Evolutionary conservation across 2,329 filamentous ascomycete genomes (phyloP), one percentile per base, ranked within the genome.

Genomic region (Penicillium capsulatum): DNA sequence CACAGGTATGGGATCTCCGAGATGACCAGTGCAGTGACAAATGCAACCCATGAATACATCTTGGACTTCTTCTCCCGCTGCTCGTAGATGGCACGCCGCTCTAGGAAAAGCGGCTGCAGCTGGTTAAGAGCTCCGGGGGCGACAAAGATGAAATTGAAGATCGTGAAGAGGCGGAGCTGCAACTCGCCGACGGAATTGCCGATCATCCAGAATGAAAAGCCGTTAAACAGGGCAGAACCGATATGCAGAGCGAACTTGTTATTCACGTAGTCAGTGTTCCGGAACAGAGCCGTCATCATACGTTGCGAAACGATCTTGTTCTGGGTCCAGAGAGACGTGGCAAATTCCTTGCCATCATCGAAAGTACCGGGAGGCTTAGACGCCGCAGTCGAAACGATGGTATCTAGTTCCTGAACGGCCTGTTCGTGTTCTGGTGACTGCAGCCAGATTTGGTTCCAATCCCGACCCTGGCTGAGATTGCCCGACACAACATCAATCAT

Each of bases 401-500:
- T 8, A 13, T 41, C 35, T 10, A 45, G 38, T 17, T 45, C 42
- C 22, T 45, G 31, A 28, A 22, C 17, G 10, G 42, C 27, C 13
- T 36, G 38, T 3, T 6, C 24, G 16, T 41, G 28, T 17, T 45
- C 42, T 4, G 42, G 42, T 1, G 42, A 45, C 9, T 38, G 22
- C 3, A 38, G 10, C 42, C 42, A 45, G 11, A 45, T 31, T n/a
- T 45, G 19, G 24, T 41, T 45, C 42, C 42, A 45, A 31, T 45
- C 42, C 4, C 24, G 30, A 7, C 42, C 42, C 14, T 41, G 42
- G 34, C 42, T 45, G 3, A 45, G 38, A n/a, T 41, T 17, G 17
- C 42, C 42, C 27, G 42, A 45, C 9, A 45, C 42, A 13, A 45
- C 42, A 36, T 45, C 42, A 14, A 45, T 45, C 42, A 45, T 45